Evolutionary conservation across 768 basidiomycete species (phyloP).

Genomic region (Termitomyces sp.): DNA sequence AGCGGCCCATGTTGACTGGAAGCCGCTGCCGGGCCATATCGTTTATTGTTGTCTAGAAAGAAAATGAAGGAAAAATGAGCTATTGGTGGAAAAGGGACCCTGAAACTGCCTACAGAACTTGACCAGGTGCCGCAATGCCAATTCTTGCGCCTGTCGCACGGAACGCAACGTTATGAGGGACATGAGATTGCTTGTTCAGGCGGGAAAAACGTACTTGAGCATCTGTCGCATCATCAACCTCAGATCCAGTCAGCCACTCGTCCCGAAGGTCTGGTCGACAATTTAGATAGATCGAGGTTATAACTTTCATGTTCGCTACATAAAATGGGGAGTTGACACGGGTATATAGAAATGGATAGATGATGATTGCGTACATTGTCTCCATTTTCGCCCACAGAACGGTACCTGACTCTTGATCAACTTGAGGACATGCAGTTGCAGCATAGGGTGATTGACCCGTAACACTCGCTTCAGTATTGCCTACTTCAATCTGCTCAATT

Average conservation of each 20-base stretch:
- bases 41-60: conserved; percentile 77
- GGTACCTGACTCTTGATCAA: conserved; percentile 99
- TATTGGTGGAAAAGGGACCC: background rate
- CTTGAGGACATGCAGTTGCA: conserved; percentile 94
- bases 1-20: conserved; percentile 48
- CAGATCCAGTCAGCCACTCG: conserved; percentile 94
- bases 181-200: conserved; percentile 1
- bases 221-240: conserved; percentile 89
- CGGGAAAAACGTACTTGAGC: conserved; percentile 58
- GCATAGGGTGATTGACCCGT: conserved; percentile 88
- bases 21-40: conserved; percentile 68
- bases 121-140: conserved; percentile 88
- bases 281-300: conserved; percentile 96
- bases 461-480: conserved; percentile 94
- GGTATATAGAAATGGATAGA: background rate
- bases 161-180: background rate
- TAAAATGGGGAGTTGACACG: background rate
- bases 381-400: conserved; percentile 96
- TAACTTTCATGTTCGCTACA: conserved; percentile 98
- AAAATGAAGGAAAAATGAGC: background rate
- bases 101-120: conserved; percentile 74
- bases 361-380: conserved; percentile 67
- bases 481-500: conserved; percentile 35
- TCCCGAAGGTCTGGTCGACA: conserved; percentile 96
- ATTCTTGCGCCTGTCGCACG: conserved; percentile 77